Base-by-base conservation (phyloP, 305 asterid species). In the Solanum hybrid region DNA sequence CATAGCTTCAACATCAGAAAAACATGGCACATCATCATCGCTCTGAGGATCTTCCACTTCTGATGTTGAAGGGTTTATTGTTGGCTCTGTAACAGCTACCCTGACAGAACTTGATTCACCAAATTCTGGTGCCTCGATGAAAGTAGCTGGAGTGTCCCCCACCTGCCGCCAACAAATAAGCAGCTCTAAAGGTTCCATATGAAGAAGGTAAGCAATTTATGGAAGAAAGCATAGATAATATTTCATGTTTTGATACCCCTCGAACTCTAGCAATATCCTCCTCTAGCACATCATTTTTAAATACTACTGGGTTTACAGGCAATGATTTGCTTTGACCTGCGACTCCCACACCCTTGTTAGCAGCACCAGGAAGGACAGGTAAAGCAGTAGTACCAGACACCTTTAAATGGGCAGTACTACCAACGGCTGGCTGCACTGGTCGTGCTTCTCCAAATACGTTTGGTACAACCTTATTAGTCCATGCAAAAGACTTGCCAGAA, bases 1-100 rank as follows among this genome's bases (percentile, higher is more conserved):
- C 99, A 95, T 94, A 92, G 99, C 98, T 94, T 98, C 99, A 82
- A 98, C 90, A 79, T 98, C 99, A 84, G 99, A 98, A 94, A 83
- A 96, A 92, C 92, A 96, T 80, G 99, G 99, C 91, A 96, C 95
- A 13, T 97, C 99, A 73, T 93, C 97, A 88, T 97, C 99, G 89
- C 95, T 92, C 87, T 88, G 93, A 86, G 95, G 93, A 88, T 95
- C 98, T 78, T 93, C 98, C 64, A 82, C 91, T 91, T 95, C 96
- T 26, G 97, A 96, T 33, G 88, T 89, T 61, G 93, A 92, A 80
- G 93, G 93, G 18, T 94, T 92, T 73, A 89, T 93, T 87, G 18
- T 87, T 85, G 95, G 81, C 89, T 93, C 97, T 79, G 93, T 89
- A 86, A 85, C 88, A 86, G 93, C 89, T 88, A 28, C 78, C 90